Conservation (phyloP, 1,284 basidiomycete genomes). For the Cystobasidium slooffiae region DNA sequence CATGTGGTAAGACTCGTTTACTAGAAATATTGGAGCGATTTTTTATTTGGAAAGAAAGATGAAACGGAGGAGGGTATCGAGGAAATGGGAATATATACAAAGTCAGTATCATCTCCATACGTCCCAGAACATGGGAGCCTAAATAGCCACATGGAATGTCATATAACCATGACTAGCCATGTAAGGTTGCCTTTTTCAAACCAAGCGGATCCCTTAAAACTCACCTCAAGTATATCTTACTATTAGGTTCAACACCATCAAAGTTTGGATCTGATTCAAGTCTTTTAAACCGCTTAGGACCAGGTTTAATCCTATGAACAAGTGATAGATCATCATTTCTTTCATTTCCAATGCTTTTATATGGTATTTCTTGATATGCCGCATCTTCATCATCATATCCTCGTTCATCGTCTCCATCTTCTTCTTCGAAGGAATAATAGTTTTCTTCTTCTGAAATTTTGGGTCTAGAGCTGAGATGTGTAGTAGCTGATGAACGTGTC, state of each 20-base stretch:
- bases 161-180: not conserved
- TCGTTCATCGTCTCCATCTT: not conserved
- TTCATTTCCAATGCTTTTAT: conserved; percentile 12
- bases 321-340: conserved; percentile 59
- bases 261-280: conserved; percentile 73
- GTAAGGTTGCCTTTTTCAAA: not conserved
- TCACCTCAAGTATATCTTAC: conserved; percentile 79
- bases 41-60: too few relatives aligned
- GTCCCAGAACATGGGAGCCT: not conserved
- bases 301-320: conserved; percentile 72
- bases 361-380: not conserved
- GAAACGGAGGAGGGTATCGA: not conserved
- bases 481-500: not conserved
- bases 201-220: conserved; percentile 54
- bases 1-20: conserved; percentile 72
- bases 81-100: not conserved
- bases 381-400: not conserved
- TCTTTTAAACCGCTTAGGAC: conserved; percentile 70
- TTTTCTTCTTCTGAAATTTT: not conserved
- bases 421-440: conserved; percentile 18
- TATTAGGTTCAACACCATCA: conserved; percentile 79
- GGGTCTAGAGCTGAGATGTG: not conserved
- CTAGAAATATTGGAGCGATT: conserved; percentile 59
- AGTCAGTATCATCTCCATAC: not conserved
- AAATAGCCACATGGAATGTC: not conserved